Evolutionary conservation across 164 flowering plant genomes (phyloP).

Genomic region (Hamamelis virginiana): DNA sequence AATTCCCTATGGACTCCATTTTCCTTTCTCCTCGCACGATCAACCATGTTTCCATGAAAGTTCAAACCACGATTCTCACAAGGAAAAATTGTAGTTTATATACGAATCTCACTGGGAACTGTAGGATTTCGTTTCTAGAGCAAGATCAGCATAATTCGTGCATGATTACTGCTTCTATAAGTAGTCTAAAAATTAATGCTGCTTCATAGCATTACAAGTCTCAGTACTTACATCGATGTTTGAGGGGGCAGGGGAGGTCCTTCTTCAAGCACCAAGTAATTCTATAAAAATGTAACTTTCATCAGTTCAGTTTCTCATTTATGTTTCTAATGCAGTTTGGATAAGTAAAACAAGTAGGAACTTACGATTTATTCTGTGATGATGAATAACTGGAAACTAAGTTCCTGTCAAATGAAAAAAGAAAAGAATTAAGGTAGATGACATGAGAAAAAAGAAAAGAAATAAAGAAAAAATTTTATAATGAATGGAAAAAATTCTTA

Average conservation of each 20-base stretch:
- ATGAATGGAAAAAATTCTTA: constrained; percentile 27
- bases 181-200: neutral
- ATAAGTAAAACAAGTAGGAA: constrained; percentile 7
- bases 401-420: constrained; percentile 42
- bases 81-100: too few relatives aligned
- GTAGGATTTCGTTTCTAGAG: too few relatives aligned
- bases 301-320: neutral
- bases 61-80: too few relatives aligned
- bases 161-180: too few relatives aligned
- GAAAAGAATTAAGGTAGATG: neutral
- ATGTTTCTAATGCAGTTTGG: neutral
- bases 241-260: constrained; percentile 55
- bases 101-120: too few relatives aligned
- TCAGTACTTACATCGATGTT: constrained; percentile 42
- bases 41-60: too few relatives aligned
- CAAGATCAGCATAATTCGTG: too few relatives aligned
- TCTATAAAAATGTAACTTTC: constrained; percentile 24
- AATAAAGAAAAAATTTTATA: too few relatives aligned
- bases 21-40: too few relatives aligned
- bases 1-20: too few relatives aligned
- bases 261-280: constrained; percentile 60
- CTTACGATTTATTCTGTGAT: constrained; percentile 41
- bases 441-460: neutral
- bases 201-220: neutral
- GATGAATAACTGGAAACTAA: constrained; percentile 43